These are phyloP conservation scores for Prototheca wickerhamii DNA, from an alignment of 163 green algal species.

Conservation along the genomic window DNA sequence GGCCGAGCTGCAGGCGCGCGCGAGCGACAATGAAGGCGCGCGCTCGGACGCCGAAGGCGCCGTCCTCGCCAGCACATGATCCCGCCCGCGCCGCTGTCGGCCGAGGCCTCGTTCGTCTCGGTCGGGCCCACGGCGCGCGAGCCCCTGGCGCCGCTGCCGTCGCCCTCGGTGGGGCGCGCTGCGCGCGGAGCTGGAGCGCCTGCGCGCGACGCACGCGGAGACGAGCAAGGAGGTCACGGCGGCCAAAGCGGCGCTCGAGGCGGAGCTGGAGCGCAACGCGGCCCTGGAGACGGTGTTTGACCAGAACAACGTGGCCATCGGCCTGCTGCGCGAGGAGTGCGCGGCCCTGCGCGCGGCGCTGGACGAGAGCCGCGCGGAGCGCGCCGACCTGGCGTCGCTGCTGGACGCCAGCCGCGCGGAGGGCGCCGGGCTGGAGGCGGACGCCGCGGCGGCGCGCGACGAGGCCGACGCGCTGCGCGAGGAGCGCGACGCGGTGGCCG, in stretches of 20 bases:
- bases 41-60: too few relatives aligned
- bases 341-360: neutral
- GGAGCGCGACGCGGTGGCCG: neutral
- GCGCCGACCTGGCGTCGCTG: neutral
- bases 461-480: too few relatives aligned
- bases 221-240: neutral
- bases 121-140: neutral
- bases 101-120: neutral
- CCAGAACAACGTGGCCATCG: conserved; percentile 18
- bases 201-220: neutral
- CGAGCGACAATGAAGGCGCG: neutral
- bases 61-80: too few relatives aligned
- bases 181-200: conserved; percentile 6
- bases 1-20: neutral
- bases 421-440: neutral
- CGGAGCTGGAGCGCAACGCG: conserved; percentile 5
- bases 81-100: too few relatives aligned
- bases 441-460: neutral
- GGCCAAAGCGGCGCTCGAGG: neutral
- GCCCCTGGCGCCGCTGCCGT: neutral
- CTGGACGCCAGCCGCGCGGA: neutral
- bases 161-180: neutral
- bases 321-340: conserved; percentile 8
- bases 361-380: neutral
- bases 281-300: conserved; percentile 21